phyloP scores from a whole-genome alignment of 108 stramenopile species.

The Pelagomonas calceolata region DNA sequence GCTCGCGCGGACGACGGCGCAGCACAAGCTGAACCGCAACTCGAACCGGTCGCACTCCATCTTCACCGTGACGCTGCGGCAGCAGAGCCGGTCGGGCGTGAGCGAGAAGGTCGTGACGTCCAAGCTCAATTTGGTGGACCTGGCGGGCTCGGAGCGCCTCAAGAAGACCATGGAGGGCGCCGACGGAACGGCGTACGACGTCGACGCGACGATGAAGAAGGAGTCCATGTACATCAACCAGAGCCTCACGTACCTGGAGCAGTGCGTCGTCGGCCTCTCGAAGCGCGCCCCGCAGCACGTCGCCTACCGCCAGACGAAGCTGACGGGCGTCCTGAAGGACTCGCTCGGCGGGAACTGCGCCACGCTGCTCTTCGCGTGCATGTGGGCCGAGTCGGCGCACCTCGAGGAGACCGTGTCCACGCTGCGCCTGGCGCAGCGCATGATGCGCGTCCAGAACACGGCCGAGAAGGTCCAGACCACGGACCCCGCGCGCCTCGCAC shows the following conservation, averaged over 20 bases:
- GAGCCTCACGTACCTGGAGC: slow-evolving; percentile 55
- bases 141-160: slow-evolving; percentile 53
- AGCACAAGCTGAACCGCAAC: slow-evolving; percentile 47
- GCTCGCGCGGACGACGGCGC: slow-evolving; percentile 25
- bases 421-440: slow-evolving; percentile 26
- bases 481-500: slow-evolving; percentile 31
- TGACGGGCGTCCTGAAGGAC: slow-evolving; percentile 50
- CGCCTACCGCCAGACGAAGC: slow-evolving; percentile 50
- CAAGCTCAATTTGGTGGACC: slow-evolving; percentile 53
- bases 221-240: slow-evolving; percentile 59
- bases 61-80: slow-evolving; percentile 46
- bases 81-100: slow-evolving; percentile 39
- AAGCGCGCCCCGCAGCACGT: slow-evolving; percentile 29
- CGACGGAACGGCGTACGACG: slow-evolving; percentile 13
- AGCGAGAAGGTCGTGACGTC: slow-evolving; percentile 35
- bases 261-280: slow-evolving; percentile 54
- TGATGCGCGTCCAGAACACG: slow-evolving; percentile 49
- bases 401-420: slow-evolving; percentile 54
- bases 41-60: slow-evolving; percentile 54
- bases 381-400: slow-evolving; percentile 48
- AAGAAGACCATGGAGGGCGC: slow-evolving; percentile 43
- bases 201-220: slow-evolving; percentile 28
- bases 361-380: slow-evolving; percentile 49
- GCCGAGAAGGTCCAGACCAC: slow-evolving; percentile 13
- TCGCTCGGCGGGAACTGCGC: slow-evolving; percentile 42